A percentile compares a stretch with the other conserved stretches of the same genome.
phyloP scores from a whole-genome alignment of 169 alveolate genomes.

The Babesia microti region DNA sequence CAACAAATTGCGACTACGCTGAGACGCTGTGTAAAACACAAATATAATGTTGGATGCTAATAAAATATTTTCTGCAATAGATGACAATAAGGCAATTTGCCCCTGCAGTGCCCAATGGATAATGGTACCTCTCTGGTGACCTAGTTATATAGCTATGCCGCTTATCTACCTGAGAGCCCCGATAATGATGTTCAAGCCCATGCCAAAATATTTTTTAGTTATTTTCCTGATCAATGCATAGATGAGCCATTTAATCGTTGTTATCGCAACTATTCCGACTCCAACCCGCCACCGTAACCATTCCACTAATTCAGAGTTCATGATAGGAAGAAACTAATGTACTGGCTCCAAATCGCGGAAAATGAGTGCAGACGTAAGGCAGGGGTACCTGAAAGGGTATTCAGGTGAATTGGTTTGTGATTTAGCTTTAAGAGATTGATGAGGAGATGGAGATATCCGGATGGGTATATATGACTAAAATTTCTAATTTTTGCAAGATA shows the following conservation, averaged over 20 bases:
- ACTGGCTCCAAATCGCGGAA: slow-evolving; percentile 49
- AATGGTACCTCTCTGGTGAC: slow-evolving; percentile 10
- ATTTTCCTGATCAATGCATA: neutral
- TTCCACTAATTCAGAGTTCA: slow-evolving; percentile 21
- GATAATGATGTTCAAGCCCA: neutral
- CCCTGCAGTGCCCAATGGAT: slow-evolving; percentile 54
- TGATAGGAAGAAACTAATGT: slow-evolving; percentile 25
- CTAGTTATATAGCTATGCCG: neutral
- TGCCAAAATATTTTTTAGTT: neutral
- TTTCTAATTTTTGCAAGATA: neutral
- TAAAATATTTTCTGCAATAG: slow-evolving; percentile 38
- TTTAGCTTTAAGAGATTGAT: slow-evolving; percentile 23
- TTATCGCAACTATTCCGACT: too few relatives aligned
- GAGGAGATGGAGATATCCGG: slow-evolving; percentile 49
- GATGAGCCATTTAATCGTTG: too few relatives aligned
- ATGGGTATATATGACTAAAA: slow-evolving; percentile 34
- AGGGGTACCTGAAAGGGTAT: slow-evolving; percentile 20
- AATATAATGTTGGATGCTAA: too few relatives aligned
- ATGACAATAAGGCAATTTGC: slow-evolving; percentile 28
- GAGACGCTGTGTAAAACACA: too few relatives aligned
- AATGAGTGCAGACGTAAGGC: slow-evolving; percentile 35
- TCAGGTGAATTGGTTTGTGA: slow-evolving; percentile 11
- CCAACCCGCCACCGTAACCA: too few relatives aligned
- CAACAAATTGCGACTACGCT: too few relatives aligned
- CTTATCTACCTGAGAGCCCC: neutral